Base-by-base conservation (phyloP, 768 basidiomycete species). In the Lenzites betulinus region DNA sequence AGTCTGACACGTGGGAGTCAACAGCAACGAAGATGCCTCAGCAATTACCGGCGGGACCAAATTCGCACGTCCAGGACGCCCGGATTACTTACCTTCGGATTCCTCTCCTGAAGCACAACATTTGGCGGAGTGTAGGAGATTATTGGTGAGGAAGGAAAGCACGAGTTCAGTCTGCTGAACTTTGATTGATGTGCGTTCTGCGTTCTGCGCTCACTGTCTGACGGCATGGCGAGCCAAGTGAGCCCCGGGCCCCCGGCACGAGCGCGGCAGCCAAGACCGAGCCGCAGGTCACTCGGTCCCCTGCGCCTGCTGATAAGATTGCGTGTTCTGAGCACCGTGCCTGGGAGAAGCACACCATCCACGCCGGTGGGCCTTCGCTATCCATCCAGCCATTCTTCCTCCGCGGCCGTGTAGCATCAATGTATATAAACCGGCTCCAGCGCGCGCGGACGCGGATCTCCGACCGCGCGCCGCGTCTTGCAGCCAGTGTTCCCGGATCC, bases 311-410 rank as follows among this genome's bases (percentile, higher is more conserved):
- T 50, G 58, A 43, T 51, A 59, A 53, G 44, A 59, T 59, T 30
- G 58, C 58, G 58, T 38, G n/a, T 47, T 53, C 38, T 22, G 44
- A 33, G 58, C 58, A 25, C 44, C 13, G 58, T 59, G 58, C 58
- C 58, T 59, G 58, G 44, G 12, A 30, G 58, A 59, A 59, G 58
- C 58, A 59, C 58, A 39, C 36, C 51, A 59, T 25, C 51, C 44
- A 49, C 41, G 46, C 46, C 47, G 46, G 26, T 52, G 33, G 26
- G 44, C 52, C 51, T 20, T 41, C 20, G 4, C 51, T 16, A 23
- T 22, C n/a, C n/a, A n/a, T 26, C 23, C 51, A 8, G 12, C 50
- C 9, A 16, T 9, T 36, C 35, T n/a, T 7, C 4, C 15, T 39
- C 20, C 12, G 11, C 8, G 8, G 20, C 13, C 20, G n/a, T 18